Conservation (phyloP, 2,329 filamentous ascomycete genomes). For the Beauveria caledonica region DNA sequence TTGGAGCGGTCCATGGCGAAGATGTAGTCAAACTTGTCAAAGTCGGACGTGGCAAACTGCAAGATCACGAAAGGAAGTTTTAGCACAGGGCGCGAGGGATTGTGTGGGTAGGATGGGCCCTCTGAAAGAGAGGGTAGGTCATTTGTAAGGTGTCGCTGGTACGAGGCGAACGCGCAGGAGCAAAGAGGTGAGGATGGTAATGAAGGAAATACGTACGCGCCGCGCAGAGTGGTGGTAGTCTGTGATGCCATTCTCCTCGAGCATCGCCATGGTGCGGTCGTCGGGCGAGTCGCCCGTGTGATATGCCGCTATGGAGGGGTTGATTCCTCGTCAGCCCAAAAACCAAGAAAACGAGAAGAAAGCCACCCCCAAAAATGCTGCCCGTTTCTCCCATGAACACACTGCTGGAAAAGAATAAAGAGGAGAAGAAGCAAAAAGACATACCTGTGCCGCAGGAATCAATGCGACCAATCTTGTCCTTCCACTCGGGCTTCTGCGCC, state of each 20-base stretch:
- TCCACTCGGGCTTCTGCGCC: slow-evolving; percentile 51
- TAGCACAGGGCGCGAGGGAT: not conserved
- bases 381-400: too few species aligned
- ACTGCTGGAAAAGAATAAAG: not conserved
- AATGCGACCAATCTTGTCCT: slow-evolving; percentile 54
- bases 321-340: not conserved
- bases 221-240: slow-evolving; percentile 71
- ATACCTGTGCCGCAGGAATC: slow-evolving; percentile 79
- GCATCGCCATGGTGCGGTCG: slow-evolving; percentile 71
- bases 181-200: not conserved
- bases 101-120: too few species aligned
- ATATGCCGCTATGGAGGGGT: slow-evolving; percentile 54
- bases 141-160: too few species aligned
- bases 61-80: not conserved
- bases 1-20: slow-evolving; percentile 91
- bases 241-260: slow-evolving; percentile 64
- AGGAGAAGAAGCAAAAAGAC: not conserved
- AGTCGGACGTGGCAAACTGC: slow-evolving; percentile 58
- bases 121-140: too few species aligned
- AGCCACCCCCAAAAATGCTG: not conserved
- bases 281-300: slow-evolving; percentile 73
- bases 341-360: not conserved
- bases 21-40: slow-evolving; percentile 82
- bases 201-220: slow-evolving; percentile 42
- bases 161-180: too few species aligned